A percentile compares a stretch with the other conserved stretches of the same genome.
Evolutionary conservation across 202 grass and related monocot genomes (phyloP).

Genomic region (Carex sylvatica): DNA sequence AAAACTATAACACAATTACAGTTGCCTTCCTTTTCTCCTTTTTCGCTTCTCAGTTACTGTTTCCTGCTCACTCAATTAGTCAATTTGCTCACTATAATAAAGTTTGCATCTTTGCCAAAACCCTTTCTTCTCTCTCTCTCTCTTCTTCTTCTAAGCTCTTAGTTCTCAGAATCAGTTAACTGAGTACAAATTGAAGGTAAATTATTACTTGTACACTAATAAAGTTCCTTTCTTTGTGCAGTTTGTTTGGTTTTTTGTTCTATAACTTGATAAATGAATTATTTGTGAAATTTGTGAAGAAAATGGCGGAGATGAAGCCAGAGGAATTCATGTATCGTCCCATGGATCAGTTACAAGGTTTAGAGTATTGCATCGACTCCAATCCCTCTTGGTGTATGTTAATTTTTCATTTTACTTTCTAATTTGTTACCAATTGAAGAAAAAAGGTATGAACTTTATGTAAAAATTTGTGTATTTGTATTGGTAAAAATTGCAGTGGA

Average conservation of each 20-base stretch:
- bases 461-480: not conserved
- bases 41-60: not conserved
- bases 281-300: not conserved
- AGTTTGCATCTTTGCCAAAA: constrained; percentile 13
- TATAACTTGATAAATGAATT: not conserved
- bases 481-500: constrained; percentile 49
- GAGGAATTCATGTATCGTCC: constrained; percentile 70
- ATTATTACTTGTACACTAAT: no score
- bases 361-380: constrained; percentile 99
- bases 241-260: not conserved
- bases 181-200: not conserved
- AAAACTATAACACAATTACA: constrained; percentile 2
- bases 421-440: not conserved
- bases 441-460: not conserved
- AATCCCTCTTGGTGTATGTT: constrained; percentile 83
- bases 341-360: constrained; percentile 92
- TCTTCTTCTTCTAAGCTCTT: not conserved
- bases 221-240: no score
- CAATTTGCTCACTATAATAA: no score
- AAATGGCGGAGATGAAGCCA: constrained; percentile 74
- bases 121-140: not conserved
- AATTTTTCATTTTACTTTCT: not conserved
- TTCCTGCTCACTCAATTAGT: not conserved
- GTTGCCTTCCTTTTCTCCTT: not conserved
- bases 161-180: constrained; percentile 1